Evolutionary conservation across 371 early-diverging fungal species (phyloP).

Genomic region (Syncephalis plumigaleata): DNA sequence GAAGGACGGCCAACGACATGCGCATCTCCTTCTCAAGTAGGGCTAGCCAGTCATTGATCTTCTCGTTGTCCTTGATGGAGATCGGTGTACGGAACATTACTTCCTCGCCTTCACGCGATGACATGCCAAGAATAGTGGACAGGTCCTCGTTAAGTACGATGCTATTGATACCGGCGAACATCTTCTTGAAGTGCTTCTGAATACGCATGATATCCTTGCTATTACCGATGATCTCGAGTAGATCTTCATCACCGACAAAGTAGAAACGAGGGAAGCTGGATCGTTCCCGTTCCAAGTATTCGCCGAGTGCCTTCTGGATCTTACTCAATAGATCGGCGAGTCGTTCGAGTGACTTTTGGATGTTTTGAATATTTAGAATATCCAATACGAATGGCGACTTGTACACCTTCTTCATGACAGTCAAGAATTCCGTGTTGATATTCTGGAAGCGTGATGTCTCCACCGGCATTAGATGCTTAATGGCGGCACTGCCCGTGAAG

Average conservation of each 20-base stretch:
- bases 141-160: constrained; percentile 65
- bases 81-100: constrained; percentile 68
- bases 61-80: constrained; percentile 59
- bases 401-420: constrained; percentile 95
- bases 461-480: constrained; percentile 88
- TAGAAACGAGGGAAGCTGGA: constrained; percentile 97
- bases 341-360: constrained; percentile 90
- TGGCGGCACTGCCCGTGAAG: constrained; percentile 88
- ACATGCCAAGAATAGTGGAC: constrained; percentile 60
- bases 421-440: constrained; percentile 93
- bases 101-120: constrained; percentile 85
- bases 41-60: constrained; percentile 94
- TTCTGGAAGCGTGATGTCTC: constrained; percentile 89
- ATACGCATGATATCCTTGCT: constrained; percentile 87
- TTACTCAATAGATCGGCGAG: constrained; percentile 81
- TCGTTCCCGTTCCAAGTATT: constrained; percentile 93
- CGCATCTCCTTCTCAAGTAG: constrained; percentile 89
- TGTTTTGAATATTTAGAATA: constrained; percentile 78
- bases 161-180: constrained; percentile 95
- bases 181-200: constrained; percentile 96
- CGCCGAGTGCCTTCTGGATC: constrained; percentile 96
- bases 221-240: constrained; percentile 97
- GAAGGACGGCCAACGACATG: constrained; percentile 52
- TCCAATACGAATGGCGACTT: constrained; percentile 92
- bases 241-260: constrained; percentile 98